Percentiles rank a stretch among this genome's conserved stretches.
phyloP scores from a whole-genome alignment of 495 filamentous ascomycete genomes.

The Neurospora sp. region DNA sequence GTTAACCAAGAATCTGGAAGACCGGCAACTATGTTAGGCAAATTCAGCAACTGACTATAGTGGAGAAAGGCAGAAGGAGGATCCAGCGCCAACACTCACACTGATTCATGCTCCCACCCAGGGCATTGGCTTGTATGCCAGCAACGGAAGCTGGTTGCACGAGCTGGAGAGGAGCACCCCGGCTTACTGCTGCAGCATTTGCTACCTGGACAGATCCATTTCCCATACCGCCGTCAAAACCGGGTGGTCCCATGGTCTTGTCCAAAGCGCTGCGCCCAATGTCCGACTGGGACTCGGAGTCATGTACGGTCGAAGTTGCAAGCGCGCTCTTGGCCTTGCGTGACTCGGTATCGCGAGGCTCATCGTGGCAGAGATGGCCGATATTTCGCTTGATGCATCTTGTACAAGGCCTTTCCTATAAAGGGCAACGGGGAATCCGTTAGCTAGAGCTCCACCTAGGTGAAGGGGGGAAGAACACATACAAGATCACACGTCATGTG shows the following conservation, averaged over 20 bases:
- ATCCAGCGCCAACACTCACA: slow-evolving; percentile 50
- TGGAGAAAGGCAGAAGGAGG: slow-evolving; percentile 14
- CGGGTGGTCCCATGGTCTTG: slow-evolving; percentile 33
- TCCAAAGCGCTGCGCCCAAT: slow-evolving; percentile 31
- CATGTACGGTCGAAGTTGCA: slow-evolving; percentile 49
- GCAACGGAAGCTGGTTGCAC: slow-evolving; percentile 47
- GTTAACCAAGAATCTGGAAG: slow-evolving; percentile 49
- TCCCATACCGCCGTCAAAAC: slow-evolving; percentile 27
- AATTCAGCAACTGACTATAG: slow-evolving; percentile 27
- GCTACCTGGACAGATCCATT: slow-evolving; percentile 26
- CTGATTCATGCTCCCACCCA: slow-evolving; percentile 53
- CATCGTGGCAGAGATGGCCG: slow-evolving; percentile 96
- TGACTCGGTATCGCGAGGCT: slow-evolving; percentile 66
- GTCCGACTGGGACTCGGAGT: slow-evolving; percentile 33
- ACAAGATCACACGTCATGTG: slow-evolving; percentile 99
- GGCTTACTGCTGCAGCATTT: slow-evolving; percentile 30
- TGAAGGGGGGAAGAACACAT: slow-evolving; percentile 45
- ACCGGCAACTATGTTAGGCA: slow-evolving; percentile 30
- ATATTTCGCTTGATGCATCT: slow-evolving; percentile 99
- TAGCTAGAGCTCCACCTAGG: slow-evolving; percentile 6
- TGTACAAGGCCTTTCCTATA: slow-evolving; percentile 86
- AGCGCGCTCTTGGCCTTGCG: slow-evolving; percentile 60
- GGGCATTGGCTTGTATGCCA: slow-evolving; percentile 40
- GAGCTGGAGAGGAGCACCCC: slow-evolving; percentile 40
- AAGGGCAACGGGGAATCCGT: slow-evolving; percentile 9